These are phyloP conservation scores for Epipyxis sp. DNA, from an alignment of 108 stramenopile genomes.

Conservation along the genomic window DNA sequence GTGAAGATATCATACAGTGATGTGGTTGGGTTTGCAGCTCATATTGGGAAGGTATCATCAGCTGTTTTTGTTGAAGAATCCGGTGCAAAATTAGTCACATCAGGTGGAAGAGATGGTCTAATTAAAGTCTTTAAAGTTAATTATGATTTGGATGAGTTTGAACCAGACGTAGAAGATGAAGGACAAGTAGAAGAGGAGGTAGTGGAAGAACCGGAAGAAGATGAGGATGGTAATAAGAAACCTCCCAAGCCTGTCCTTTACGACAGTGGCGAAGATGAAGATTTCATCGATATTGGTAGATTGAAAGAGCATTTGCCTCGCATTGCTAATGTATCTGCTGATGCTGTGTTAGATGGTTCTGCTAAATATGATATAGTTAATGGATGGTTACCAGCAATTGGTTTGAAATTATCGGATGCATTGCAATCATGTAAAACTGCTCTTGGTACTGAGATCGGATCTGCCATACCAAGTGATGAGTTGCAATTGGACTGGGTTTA, in stretches of 20 bases:
- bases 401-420: too few relatives aligned
- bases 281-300: not conserved
- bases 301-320: not conserved
- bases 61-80: constrained; percentile 5
- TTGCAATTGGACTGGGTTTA: constrained; percentile 16
- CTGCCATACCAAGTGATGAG: not conserved
- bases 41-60: not conserved
- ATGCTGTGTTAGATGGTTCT: too few relatives aligned
- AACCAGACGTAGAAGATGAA: constrained; percentile 4
- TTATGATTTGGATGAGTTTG: constrained; percentile 20
- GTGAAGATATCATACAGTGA: too few relatives aligned
- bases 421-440: too few relatives aligned
- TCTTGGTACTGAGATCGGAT: not conserved
- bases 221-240: constrained; percentile 1
- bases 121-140: constrained; percentile 15
- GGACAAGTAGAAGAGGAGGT: not conserved
- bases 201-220: not conserved
- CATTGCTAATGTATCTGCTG: not conserved
- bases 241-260: not conserved
- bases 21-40: not conserved
- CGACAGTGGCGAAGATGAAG: constrained; percentile 28
- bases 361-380: too few relatives aligned
- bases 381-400: too few relatives aligned
- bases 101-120: not conserved
- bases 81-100: constrained; percentile 11